Conservation (phyloP, 2,329 filamentous ascomycete species). For the Zasmidium cellare region DNA sequence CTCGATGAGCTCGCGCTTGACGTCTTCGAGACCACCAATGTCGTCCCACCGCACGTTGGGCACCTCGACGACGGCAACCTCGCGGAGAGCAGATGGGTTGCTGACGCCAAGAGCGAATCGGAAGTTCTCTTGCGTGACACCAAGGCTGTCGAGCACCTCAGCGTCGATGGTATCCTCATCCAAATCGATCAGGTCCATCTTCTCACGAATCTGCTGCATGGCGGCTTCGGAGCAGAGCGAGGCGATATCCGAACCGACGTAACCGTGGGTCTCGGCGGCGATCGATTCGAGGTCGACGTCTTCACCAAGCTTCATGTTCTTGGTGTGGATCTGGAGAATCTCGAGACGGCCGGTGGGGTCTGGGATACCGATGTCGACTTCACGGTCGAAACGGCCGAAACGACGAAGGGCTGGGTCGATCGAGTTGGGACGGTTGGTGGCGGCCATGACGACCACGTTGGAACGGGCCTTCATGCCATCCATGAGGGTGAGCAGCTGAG, state of each 20-base stretch:
- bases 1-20: conserved; percentile 99
- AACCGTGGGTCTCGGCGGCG: conserved; percentile 96
- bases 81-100: conserved; percentile 96
- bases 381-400: conserved; percentile 97
- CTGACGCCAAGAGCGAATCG: conserved; percentile 95
- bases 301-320: conserved; percentile 99
- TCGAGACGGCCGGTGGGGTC: conserved; percentile 98
- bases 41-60: conserved; percentile 99
- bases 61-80: conserved; percentile 98
- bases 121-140: conserved; percentile 99
- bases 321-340: conserved; percentile 99
- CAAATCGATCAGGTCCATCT: conserved; percentile 99
- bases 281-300: conserved; percentile 97
- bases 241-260: conserved; percentile 96
- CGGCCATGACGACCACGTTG: conserved; percentile 98
- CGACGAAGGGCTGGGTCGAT: conserved; percentile 97
- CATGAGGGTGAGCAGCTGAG: conserved; percentile 95
- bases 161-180: conserved; percentile 99
- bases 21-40: conserved; percentile 94
- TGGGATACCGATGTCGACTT: conserved; percentile 97
- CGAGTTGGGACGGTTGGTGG: conserved; percentile 97
- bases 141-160: conserved; percentile 95
- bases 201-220: conserved; percentile 99
- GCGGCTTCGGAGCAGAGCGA: conserved; percentile 98
- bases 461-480: conserved; percentile 99